phyloP scores from a whole-genome alignment of 169 alveolate genomes.

The Babesia ovata region DNA sequence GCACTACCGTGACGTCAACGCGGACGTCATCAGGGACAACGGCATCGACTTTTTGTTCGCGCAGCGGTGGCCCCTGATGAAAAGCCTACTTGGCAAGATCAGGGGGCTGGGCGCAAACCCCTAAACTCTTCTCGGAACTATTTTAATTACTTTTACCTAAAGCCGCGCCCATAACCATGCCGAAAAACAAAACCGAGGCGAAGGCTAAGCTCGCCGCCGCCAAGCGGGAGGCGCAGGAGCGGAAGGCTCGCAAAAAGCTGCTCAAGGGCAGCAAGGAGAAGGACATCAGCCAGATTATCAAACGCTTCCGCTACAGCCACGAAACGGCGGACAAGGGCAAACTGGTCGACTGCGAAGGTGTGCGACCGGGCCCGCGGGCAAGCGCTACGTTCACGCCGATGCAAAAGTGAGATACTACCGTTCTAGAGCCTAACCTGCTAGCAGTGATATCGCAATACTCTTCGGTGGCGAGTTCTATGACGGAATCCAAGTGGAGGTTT shows the following conservation, averaged over 20 bases:
- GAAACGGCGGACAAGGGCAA: slow-evolving; percentile 25
- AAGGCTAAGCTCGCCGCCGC: slow-evolving; percentile 48
- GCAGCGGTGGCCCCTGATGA: background rate
- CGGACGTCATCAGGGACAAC: slow-evolving; percentile 8
- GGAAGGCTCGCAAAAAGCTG: slow-evolving; percentile 56
- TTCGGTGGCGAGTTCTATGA: slow-evolving; percentile 91
- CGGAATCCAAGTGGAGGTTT: slow-evolving; percentile 80
- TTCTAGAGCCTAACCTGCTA: background rate
- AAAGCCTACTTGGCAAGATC: background rate
- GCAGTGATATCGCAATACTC: slow-evolving; percentile 78
- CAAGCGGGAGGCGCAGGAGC: slow-evolving; percentile 54
- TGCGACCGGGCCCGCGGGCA: slow-evolving; percentile 77
- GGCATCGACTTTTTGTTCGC: background rate
- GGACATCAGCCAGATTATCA: slow-evolving; percentile 23
- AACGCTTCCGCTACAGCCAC: slow-evolving; percentile 20
- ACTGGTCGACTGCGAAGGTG: slow-evolving; percentile 41
- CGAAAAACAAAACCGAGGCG: slow-evolving; percentile 52
- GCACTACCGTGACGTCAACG: slow-evolving; percentile 5
- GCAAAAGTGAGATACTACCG: slow-evolving; percentile 43
- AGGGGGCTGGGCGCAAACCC: background rate
- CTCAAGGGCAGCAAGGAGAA: slow-evolving; percentile 38
- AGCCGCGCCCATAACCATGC: background rate
- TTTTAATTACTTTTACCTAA: background rate
- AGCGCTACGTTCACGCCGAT: slow-evolving; percentile 73
- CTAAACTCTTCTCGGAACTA: background rate